Base-by-base conservation (phyloP, 1,284 basidiomycete species). In the Fomitopsis palustris region DNA sequence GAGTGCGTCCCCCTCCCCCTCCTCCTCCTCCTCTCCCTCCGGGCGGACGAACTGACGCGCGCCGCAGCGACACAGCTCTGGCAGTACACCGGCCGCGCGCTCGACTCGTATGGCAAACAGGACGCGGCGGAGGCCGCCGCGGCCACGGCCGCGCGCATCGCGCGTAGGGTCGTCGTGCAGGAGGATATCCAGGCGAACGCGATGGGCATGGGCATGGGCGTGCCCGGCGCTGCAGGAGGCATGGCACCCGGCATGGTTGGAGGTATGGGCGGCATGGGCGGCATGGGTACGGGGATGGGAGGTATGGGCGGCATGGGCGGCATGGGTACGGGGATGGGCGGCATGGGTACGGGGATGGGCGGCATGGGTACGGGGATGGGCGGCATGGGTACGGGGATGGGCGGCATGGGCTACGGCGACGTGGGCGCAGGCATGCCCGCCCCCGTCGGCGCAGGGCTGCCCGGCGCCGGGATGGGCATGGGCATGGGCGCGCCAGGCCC, bases 1-100 rank as follows among this genome's bases (percentile, higher is more conserved):
- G 81, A 83, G 85, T 83, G 61, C 49, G 65, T 60, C 29, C 29
- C 12, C 12, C 16, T 7, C 7, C 23, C 9, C 1, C 14, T 17
- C 42, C 9, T 52, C 9, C 23, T 16, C 9, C 21, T 29, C 14
- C 16, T 23, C 14, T 6, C 23, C 12, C 23, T n/a, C n/a, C n/a
- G n/a, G n/a, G n/a, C n/a, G n/a, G 8, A 27, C n/a, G 0, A 1
- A 19, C 37, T 23, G 19, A 21, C 19, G 54, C 59, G 60, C 49
- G 8, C 12, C 27, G 39, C 31, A 62, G 62, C 59, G 41, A 61
- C 49, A 12, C 62, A 56, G 21, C 45, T 63, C 8, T 63, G 62
- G 62, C 62, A 63, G 31, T 59, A 58, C 25, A 47, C 62, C 7
- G 59, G 62, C 4, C 62, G 59, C n/a, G 56, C 62, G 16, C 25